Evolutionary conservation across 306 rosid species (phyloP).

Genomic region (Betula pendula): DNA sequence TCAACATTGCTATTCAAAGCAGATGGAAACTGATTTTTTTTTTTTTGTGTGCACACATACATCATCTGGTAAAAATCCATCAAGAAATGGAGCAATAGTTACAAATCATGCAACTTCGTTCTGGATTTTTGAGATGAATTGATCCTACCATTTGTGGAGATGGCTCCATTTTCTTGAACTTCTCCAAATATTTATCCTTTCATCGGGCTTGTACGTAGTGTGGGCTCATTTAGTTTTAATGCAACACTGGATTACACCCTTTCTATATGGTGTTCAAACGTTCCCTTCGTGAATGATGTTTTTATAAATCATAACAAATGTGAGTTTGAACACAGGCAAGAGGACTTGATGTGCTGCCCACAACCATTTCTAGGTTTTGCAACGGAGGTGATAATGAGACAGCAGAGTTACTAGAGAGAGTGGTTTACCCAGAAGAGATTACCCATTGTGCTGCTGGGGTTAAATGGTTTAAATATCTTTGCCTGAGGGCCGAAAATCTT

Average conservation of each 20-base stretch:
- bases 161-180: background rate
- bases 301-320: conserved; percentile 4
- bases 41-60: background rate
- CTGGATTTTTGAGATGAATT: background rate
- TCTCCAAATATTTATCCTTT: background rate
- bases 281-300: background rate
- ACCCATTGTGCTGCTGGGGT: conserved; percentile 91
- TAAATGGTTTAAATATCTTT: conserved; percentile 76
- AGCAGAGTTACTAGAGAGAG: conserved; percentile 73
- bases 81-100: background rate
- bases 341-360: conserved; percentile 82
- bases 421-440: conserved; percentile 82
- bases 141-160: background rate
- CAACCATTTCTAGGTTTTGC: conserved; percentile 67
- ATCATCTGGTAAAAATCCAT: background rate
- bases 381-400: conserved; percentile 64
- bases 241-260: background rate
- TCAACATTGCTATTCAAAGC: background rate
- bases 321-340: conserved; percentile 58
- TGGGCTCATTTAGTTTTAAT: background rate
- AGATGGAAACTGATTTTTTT: background rate
- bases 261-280: background rate
- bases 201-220: background rate
- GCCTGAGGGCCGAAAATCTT: conserved; percentile 37
- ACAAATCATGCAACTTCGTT: background rate